These are phyloP conservation scores for Vitis hybrid DNA, from an alignment of 177 flowering plant genomes.

Conservation along the genomic window DNA sequence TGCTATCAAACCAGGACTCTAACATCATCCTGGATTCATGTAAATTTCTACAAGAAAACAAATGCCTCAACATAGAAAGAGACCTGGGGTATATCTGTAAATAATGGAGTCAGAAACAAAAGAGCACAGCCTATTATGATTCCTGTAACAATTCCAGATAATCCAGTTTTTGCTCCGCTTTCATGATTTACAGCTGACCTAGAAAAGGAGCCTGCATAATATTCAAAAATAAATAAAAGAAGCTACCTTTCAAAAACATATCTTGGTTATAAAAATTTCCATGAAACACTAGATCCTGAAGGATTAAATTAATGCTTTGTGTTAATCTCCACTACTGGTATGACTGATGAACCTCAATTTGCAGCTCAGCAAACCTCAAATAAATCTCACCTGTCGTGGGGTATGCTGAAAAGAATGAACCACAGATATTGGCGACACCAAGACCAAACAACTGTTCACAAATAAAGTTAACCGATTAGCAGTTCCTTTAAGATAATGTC, in stretches of 20 bases:
- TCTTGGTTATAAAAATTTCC: neutral
- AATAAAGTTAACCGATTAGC: slow-evolving; percentile 3
- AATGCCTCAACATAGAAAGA: slow-evolving; percentile 12
- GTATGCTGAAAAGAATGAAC: slow-evolving; percentile 89
- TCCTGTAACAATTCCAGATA: slow-evolving; percentile 79
- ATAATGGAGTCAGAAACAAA: slow-evolving; percentile 82
- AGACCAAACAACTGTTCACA: slow-evolving; percentile 86
- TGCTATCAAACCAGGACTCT: neutral
- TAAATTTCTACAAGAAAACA: neutral
- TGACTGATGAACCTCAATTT: neutral
- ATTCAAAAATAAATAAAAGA: slow-evolving; percentile 5
- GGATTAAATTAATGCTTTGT: too few species aligned
- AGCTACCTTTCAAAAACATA: slow-evolving; percentile 8
- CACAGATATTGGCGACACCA: slow-evolving; percentile 88
- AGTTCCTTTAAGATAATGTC: neutral
- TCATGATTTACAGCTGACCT: slow-evolving; percentile 98
- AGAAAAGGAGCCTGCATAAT: slow-evolving; percentile 87
- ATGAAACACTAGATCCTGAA: neutral
- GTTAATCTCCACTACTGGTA: neutral
- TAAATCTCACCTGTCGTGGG: slow-evolving; percentile 84
- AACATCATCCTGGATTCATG: neutral
- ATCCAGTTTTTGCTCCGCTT: slow-evolving; percentile 96
- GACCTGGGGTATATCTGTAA: slow-evolving; percentile 95
- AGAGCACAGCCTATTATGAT: slow-evolving; percentile 86
- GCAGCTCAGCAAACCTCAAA: slow-evolving; percentile 4